Evolutionary conservation across 148 eudicot species (phyloP).

Genomic region (Spergularia marina): DNA sequence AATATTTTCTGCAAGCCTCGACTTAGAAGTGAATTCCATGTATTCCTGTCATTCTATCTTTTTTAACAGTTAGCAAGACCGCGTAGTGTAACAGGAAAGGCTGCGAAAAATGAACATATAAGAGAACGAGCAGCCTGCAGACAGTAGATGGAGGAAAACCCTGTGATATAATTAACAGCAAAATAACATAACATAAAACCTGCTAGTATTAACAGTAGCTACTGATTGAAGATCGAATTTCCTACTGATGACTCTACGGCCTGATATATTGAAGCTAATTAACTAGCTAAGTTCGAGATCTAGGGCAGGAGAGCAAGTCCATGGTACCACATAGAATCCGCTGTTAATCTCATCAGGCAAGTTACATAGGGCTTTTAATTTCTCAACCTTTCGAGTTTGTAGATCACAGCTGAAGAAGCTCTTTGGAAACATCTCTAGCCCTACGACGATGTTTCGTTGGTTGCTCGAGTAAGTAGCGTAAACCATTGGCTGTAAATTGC

Average conservation of each 20-base stretch:
- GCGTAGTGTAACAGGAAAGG: background rate
- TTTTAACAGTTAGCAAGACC: background rate
- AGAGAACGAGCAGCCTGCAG: too few species aligned
- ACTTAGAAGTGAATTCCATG: background rate
- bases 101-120: background rate
- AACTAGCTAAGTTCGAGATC: too few species aligned
- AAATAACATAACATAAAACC: too few species aligned
- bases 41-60: too few species aligned
- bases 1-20: background rate
- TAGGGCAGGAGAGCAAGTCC: too few species aligned
- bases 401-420: background rate
- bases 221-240: too few species aligned
- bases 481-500: background rate
- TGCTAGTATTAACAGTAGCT: too few species aligned
- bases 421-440: background rate
- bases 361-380: background rate
- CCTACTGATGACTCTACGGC: too few species aligned
- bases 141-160: too few species aligned
- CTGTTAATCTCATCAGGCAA: background rate
- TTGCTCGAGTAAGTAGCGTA: background rate
- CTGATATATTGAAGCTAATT: too few species aligned
- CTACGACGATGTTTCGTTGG: background rate
- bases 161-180: too few species aligned
- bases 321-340: background rate
- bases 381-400: background rate